These are phyloP conservation scores for Solanum aculeatissimum DNA, from an alignment of 305 asterid genomes.

Conservation along the genomic window DNA sequence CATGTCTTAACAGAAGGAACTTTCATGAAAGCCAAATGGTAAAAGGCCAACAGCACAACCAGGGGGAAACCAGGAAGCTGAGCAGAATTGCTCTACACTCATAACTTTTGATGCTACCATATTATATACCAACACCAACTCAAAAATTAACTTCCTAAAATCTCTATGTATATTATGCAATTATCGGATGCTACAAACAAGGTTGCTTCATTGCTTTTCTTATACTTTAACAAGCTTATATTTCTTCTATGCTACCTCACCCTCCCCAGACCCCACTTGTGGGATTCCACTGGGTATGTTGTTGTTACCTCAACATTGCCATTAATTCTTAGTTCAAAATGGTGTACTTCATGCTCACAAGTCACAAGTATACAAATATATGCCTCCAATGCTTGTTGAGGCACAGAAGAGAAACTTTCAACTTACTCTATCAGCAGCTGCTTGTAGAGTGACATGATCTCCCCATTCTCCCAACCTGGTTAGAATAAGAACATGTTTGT, in stretches of 20 bases:
- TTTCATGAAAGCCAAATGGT: not conserved
- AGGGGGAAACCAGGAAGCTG: not conserved
- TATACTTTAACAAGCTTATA: not conserved
- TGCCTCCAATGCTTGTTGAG: not conserved
- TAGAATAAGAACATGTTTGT: conserved; percentile 2
- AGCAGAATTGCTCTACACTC: not conserved
- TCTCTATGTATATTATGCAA: not conserved
- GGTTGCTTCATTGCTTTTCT: not conserved
- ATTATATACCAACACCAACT: not conserved
- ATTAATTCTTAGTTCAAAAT: not conserved
- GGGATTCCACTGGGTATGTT: too few species aligned
- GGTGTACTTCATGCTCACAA: not conserved
- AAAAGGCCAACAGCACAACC: not conserved
- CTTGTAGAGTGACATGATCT: conserved; percentile 95
- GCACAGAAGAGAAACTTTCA: not conserved
- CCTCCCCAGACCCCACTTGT: too few species aligned
- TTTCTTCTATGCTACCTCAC: not conserved
- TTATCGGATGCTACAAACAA: not conserved
- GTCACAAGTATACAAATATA: not conserved
- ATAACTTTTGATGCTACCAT: not conserved
- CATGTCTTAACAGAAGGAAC: not conserved
- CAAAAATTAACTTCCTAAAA: not conserved
- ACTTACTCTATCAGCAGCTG: conserved; percentile 92
- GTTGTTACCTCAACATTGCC: not conserved
- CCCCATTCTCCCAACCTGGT: conserved; percentile 90